Base-by-base conservation (phyloP, 2,329 filamentous ascomycete species). In the Domatiomyces catenatus region DNA sequence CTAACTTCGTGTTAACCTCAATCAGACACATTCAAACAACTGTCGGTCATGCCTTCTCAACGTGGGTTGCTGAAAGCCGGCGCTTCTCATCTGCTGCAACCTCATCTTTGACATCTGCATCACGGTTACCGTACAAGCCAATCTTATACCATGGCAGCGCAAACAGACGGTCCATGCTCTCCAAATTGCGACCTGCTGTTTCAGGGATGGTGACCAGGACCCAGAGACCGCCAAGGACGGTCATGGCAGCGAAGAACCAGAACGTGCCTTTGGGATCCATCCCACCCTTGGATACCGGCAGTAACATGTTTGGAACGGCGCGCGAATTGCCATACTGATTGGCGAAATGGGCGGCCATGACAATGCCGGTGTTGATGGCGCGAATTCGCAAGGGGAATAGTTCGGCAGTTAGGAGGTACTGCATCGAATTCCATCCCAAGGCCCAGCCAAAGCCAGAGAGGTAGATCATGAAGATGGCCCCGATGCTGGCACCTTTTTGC, bases 111-210 rank as follows among this genome's bases (percentile, higher is more conserved):
- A 46, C 43, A 8, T 56, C 52, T 32, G 54, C 54, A 10, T 56
- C 32, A 19, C 42, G 50, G n/a, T 46, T 46, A 42, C 54, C 54
- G 22, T 51, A 50, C 15, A 47, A 32, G 15, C 85, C 84, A 56
- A 90, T 86, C 64, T 76, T 75, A 64, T 84, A 80, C 84, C 84
- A 89, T 0, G 80, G 81, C 47, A 87, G 69, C 48, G 75, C 75
- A 61, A 88, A 88, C 55, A 88, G 70, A 22, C 73, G 70, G 61
- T 88, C 82, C 76, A 88, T 85, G 56, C 72, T 78, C 69, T 69
- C 67, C 3, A 69, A 57, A 3, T 65, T 69, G 44, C 70, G 69
- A 18, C 83, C 83, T 0, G 76, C 75, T 0, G 82, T 85, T 71
- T 88, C 84, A 0, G 84, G 84, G 1, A 89, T 74, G 54, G 75